Conservation (phyloP, 106 monocot species). For the Apostasia ramifera region DNA sequence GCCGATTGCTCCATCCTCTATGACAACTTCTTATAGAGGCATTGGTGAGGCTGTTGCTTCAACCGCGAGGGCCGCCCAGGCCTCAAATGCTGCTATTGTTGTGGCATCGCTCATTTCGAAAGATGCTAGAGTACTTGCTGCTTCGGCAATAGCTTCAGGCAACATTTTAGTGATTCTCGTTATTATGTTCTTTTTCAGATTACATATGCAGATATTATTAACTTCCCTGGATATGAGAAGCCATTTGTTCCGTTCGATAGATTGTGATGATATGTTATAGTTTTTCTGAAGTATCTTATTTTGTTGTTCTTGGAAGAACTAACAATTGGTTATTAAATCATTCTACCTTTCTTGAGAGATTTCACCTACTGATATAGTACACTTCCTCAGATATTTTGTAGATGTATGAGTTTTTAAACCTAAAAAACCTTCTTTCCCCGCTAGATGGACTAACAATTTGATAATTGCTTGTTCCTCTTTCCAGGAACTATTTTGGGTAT, state of each 20-base stretch:
- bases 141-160: constrained; percentile 84
- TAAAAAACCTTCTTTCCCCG: background rate
- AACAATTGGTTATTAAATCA: background rate
- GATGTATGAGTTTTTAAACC: background rate
- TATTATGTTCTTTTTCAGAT: background rate
- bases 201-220: too few species aligned
- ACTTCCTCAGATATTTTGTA: background rate
- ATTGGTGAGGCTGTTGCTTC: constrained; percentile 81
- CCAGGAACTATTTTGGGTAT: constrained; percentile 73
- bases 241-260: too few species aligned
- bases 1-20: constrained; percentile 25
- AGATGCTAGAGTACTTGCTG: constrained; percentile 49
- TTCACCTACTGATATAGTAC: background rate
- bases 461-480: constrained; percentile 1
- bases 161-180: too few species aligned
- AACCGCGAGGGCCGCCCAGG: constrained; percentile 64
- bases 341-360: background rate
- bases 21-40: constrained; percentile 27
- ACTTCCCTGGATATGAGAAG: too few species aligned
- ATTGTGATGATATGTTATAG: too few species aligned
- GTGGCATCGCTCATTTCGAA: constrained; percentile 44
- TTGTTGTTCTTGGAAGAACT: background rate
- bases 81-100: constrained; percentile 67
- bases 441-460: constrained; percentile 1
- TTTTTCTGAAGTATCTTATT: too few species aligned